Evolutionary conservation across 768 basidiomycete genomes (phyloP), one percentile per base, ranked within the genome.

Genomic region (Paxillus ammoniavirescens): DNA sequence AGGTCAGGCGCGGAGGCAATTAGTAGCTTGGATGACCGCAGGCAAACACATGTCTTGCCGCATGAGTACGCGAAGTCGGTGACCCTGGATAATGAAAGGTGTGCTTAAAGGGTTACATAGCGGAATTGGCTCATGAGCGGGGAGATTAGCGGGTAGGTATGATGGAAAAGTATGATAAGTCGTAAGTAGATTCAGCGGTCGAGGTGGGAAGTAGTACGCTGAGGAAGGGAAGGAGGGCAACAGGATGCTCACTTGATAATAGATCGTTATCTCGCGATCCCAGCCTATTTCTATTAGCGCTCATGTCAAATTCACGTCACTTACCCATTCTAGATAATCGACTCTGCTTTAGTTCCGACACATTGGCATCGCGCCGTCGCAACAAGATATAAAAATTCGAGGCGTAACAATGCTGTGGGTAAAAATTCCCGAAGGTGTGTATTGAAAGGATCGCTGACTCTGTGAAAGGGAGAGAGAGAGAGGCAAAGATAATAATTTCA

Each of bases 211-310:
- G 21, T 3, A 21, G 21, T 21, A 21, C 21, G 21, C 21, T 3
- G 21, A 3, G 33, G 33, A 33, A 12, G 33, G 28, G 8, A 1
- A 5, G 8, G 6, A 30, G 28, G 28, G 28, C 28, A 30, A 30
- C 28, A 30, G 8, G 28, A 30, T 6, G 8, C 28, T n/a, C n/a
- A n/a, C n/a, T 30, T 30, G 28, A 15, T 41, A 15, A 30, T 21
- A 47, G 63, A 69, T 71, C 61, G 65, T 43, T 59, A 69, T 69
- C 65, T 69, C 55, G 63, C 69, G 67, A 69, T 69, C 66, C 46
- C 15, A 52, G 62, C 63, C 46, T 42, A 38, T 45, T 50, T 49
- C n/a, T 15, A 50, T 35, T 50, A 52, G 49, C 63, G 54, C 57
- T 38, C 49, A 41, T 55, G 54, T 31, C 60, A 50, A 57, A 42